Conservation (phyloP, 345 rosid species). For the Brassica nigra region DNA sequence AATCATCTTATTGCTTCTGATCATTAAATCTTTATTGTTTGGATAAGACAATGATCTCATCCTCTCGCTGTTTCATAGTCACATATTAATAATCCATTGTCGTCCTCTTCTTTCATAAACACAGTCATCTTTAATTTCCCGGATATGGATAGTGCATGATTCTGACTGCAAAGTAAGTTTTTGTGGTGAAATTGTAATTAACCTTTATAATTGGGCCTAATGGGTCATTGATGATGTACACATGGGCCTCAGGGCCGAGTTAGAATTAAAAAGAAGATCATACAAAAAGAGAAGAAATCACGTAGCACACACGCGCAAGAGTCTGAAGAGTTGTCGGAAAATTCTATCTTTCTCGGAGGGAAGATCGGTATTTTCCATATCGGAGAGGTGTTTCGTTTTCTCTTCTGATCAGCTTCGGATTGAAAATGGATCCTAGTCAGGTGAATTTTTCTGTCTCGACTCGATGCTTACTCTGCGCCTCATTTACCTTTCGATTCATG, state of each 20-base stretch:
- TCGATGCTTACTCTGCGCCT: slow-evolving; percentile 6
- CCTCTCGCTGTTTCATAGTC: slow-evolving; percentile 43
- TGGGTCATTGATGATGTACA: neutral
- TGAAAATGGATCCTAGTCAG: slow-evolving; percentile 44
- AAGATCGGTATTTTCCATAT: slow-evolving; percentile 8
- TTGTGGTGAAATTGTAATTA: neutral
- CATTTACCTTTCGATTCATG: neutral
- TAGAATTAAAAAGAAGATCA: neutral
- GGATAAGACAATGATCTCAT: slow-evolving; percentile 43
- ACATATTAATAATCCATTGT: slow-evolving; percentile 38
- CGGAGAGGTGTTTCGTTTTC: slow-evolving; percentile 4
- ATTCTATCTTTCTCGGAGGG: slow-evolving; percentile 7
- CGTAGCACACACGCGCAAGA: slow-evolving; percentile 26
- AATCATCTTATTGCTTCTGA: slow-evolving; percentile 36
- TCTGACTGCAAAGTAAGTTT: neutral
- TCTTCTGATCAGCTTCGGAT: slow-evolving; percentile 27
- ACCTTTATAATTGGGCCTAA: neutral
- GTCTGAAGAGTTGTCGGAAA: slow-evolving; percentile 36
- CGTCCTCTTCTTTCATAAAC: slow-evolving; percentile 39
- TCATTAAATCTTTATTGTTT: slow-evolving; percentile 24
- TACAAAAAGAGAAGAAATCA: neutral
- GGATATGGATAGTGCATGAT: slow-evolving; percentile 28
- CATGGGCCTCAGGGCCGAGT: neutral
- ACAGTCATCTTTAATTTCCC: neutral
- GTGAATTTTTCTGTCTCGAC: slow-evolving; percentile 19